Evolutionary conservation across 495 filamentous ascomycete species (phyloP).

Genomic region (Cercophora samala): DNA sequence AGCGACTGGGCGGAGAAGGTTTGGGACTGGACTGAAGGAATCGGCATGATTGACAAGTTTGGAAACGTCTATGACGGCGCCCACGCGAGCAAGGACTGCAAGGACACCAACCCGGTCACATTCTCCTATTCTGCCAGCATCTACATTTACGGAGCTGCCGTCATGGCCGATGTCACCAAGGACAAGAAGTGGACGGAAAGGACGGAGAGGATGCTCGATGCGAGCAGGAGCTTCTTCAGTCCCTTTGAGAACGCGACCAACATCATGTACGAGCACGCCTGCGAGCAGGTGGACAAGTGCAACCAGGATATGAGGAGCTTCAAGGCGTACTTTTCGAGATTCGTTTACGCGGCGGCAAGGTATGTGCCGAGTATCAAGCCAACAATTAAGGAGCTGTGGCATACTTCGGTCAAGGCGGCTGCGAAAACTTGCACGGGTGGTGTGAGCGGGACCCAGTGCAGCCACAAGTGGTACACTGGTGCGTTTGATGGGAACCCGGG

Average conservation of each 20-base stretch:
- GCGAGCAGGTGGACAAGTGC: slow-evolving; percentile 61
- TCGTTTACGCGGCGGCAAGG: slow-evolving; percentile 62
- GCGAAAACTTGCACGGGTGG: slow-evolving; percentile 63
- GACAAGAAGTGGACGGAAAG: slow-evolving; percentile 50
- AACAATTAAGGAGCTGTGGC: slow-evolving; percentile 51
- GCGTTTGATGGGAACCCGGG: slow-evolving; percentile 59
- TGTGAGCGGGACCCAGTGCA: slow-evolving; percentile 57
- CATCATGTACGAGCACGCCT: slow-evolving; percentile 68
- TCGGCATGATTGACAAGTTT: slow-evolving; percentile 49
- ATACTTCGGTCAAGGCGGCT: slow-evolving; percentile 60
- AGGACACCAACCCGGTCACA: slow-evolving; percentile 40
- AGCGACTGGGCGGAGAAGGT: slow-evolving; percentile 63
- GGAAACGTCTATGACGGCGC: slow-evolving; percentile 58
- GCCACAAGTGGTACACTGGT: slow-evolving; percentile 62
- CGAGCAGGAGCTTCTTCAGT: slow-evolving; percentile 44
- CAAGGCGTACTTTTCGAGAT: slow-evolving; percentile 76
- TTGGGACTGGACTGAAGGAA: slow-evolving; percentile 61
- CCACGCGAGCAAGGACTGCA: slow-evolving; percentile 44
- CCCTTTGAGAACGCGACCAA: slow-evolving; percentile 46
- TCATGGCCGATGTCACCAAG: slow-evolving; percentile 61
- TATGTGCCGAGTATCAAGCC: slow-evolving; percentile 56
- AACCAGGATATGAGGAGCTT: slow-evolving; percentile 73
- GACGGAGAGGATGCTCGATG: slow-evolving; percentile 48
- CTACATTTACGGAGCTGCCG: slow-evolving; percentile 62
- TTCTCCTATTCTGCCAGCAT: slow-evolving; percentile 68